Base-by-base conservation (phyloP, 305 asterid genomes). In the Rubia peregrina region DNA sequence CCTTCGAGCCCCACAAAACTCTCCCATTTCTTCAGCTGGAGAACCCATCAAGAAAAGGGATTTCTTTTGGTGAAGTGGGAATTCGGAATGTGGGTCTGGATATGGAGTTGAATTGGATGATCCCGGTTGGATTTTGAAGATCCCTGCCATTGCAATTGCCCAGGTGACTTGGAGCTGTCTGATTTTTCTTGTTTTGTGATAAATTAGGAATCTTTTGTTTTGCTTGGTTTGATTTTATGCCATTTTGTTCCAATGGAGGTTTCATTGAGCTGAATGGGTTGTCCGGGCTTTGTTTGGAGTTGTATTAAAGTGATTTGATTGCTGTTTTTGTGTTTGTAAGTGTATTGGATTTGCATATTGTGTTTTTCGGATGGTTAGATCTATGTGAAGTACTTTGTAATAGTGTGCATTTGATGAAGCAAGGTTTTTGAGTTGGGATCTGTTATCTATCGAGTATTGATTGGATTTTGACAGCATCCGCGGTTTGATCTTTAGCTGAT, bases 51-150 rank as follows among this genome's bases (percentile, higher is more conserved):
- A 9, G 60, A 46, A 65, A 40, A 65, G 22, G 30, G 48, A 40
- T 7, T 36, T 7, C 40, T 33, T 36, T 63, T 57, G 53, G 69
- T 46, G 1, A 16, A 38, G 48, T 40, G 30, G 51, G 49, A 71
- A 63, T 53, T 44, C 62, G 2, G 9, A 79, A 82, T 82, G 86
- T 71, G 55, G 82, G 82, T 60, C 68, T 67, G 19, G 36, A 46
- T 64, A 48, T 75, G 80, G 67, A 49, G 73, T 59, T 64, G 70
- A 80, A 79, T 79, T 78, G 60, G 70, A 78, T 82, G 88, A 91
- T 89, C 88, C 85, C 75, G 59, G 71, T 71, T 49, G 66, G 74
- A 46, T 48, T 42, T 68, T 77, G 79, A 79, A 81, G 95, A 91
- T 91, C 90, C 78, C 80, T 44, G 74, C 83, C 41, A 73, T 81